Evolutionary conservation across 495 filamentous ascomycete species (phyloP).

Genomic region (Tuber calosporum): DNA sequence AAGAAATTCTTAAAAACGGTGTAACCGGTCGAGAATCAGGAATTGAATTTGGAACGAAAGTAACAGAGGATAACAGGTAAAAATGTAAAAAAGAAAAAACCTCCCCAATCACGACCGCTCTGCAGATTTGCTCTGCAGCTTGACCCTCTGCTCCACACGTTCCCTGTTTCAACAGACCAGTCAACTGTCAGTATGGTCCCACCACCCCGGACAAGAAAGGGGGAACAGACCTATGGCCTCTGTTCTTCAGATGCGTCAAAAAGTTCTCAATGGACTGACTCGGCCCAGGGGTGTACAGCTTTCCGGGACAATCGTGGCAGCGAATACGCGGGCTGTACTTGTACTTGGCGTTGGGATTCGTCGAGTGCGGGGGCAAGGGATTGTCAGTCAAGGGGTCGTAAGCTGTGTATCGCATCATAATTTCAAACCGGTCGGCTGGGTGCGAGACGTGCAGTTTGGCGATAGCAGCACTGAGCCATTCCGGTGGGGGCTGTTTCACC

Average conservation of each 20-base stretch:
- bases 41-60: background rate
- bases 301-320: conserved; percentile 86
- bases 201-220: background rate
- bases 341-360: conserved; percentile 60
- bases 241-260: conserved; percentile 40
- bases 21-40: background rate
- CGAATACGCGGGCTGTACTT: conserved; percentile 59
- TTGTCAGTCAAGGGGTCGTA: conserved; percentile 59
- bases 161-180: background rate
- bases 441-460: conserved; percentile 56
- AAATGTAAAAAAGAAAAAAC: background rate
- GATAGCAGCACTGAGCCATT: conserved; percentile 68
- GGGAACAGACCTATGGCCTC: conserved; percentile 55
- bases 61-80: background rate
- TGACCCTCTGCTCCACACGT: background rate
- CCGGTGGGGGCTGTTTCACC: conserved; percentile 53
- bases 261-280: conserved; percentile 55
- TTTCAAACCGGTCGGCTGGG: conserved; percentile 73
- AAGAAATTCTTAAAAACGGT: background rate
- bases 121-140: background rate
- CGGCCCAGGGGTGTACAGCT: conserved; percentile 82
- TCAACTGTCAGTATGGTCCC: background rate
- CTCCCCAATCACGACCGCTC: background rate
- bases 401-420: conserved; percentile 74
- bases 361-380: conserved; percentile 48